phyloP scores from a whole-genome alignment of 2,329 filamentous ascomycete genomes.

The Penicillium sp. region DNA sequence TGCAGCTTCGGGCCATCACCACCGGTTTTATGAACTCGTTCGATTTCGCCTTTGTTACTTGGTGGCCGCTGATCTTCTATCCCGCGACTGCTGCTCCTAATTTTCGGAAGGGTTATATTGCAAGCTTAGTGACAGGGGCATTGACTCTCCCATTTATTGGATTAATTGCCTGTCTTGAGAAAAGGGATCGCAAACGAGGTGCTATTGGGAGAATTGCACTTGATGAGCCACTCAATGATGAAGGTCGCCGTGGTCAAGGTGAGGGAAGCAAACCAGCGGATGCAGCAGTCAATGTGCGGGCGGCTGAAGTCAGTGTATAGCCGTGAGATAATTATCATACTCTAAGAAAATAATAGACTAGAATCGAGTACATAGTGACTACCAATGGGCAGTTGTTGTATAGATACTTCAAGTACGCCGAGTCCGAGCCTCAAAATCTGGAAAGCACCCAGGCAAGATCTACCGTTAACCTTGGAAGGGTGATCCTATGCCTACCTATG shows the following conservation, averaged over 20 bases:
- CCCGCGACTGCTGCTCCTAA: slow-evolving; percentile 47
- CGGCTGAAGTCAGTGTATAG: slow-evolving; percentile 5
- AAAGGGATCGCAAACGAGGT: slow-evolving; percentile 15
- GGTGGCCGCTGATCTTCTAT: slow-evolving; percentile 49
- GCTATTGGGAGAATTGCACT: slow-evolving; percentile 14
- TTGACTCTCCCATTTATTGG: slow-evolving; percentile 43
- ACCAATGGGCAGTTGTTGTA: too few relatives aligned
- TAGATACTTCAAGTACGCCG: too few relatives aligned
- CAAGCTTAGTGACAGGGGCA: slow-evolving; percentile 44
- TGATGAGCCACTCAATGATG: background rate
- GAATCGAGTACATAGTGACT: too few relatives aligned
- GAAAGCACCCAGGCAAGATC: too few relatives aligned
- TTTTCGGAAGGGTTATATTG: slow-evolving; percentile 46
- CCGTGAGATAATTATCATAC: too few relatives aligned
- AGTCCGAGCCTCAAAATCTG: too few relatives aligned
- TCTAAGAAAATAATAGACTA: too few relatives aligned
- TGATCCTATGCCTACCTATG: too few relatives aligned
- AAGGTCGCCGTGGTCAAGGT: background rate
- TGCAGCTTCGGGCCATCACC: slow-evolving; percentile 51
- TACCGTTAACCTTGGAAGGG: too few relatives aligned
- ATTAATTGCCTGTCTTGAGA: slow-evolving; percentile 44
- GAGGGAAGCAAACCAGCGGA: background rate
- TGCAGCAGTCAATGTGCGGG: slow-evolving; percentile 2
- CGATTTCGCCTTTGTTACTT: slow-evolving; percentile 49
- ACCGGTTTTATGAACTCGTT: slow-evolving; percentile 52